phyloP scores from a whole-genome alignment of 2,329 filamentous ascomycete species.

The Monosporascus sp. region DNA sequence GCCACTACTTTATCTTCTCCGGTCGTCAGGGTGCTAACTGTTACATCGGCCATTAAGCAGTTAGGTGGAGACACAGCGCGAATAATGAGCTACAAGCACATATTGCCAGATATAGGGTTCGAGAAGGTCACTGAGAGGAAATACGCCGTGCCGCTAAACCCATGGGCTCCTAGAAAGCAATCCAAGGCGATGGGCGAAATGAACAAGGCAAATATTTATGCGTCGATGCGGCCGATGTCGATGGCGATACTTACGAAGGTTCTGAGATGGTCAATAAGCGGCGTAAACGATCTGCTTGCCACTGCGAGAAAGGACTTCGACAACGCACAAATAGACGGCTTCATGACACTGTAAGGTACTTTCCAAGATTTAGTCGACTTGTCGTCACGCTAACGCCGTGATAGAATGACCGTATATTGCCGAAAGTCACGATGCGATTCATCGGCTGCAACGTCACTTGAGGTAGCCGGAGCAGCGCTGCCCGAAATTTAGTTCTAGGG shows the following conservation, averaged over 20 bases:
- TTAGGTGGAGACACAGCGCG: constrained; percentile 1
- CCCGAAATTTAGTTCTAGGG: background rate
- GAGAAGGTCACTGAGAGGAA: background rate
- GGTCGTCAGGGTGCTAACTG: background rate
- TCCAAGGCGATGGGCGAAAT: background rate
- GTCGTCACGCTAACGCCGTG: constrained; percentile 2
- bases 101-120: background rate
- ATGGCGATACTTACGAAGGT: background rate
- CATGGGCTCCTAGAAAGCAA: background rate
- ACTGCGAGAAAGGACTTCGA: constrained; percentile 20
- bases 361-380: background rate
- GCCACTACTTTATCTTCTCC: background rate
- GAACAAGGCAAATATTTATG: background rate
- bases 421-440: constrained; percentile 20
- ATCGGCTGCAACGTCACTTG: constrained; percentile 7
- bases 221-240: background rate
- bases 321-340: constrained; percentile 23
- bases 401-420: constrained; percentile 24
- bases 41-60: background rate
- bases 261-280: constrained; percentile 19
- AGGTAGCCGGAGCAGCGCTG: background rate
- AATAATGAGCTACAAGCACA: background rate
- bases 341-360: constrained; percentile 23
- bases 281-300: constrained; percentile 15
- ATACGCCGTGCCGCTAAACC: background rate